These are phyloP conservation scores for Panicum hallii DNA, from an alignment of 202 grass and related monocot genomes.

Conservation along the genomic window DNA sequence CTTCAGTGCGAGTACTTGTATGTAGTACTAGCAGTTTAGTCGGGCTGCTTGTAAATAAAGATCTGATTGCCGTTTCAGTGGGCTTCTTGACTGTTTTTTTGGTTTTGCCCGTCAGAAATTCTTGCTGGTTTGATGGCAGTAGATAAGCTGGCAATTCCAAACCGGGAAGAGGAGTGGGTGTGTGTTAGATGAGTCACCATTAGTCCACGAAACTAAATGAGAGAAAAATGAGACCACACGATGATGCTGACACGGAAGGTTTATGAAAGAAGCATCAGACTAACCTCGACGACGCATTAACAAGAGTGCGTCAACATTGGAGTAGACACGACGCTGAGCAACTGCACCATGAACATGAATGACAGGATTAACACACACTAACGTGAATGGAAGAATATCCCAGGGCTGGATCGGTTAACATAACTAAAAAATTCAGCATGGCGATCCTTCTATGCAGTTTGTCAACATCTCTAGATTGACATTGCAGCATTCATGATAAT, in stretches of 20 bases:
- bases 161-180: no score
- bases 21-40: no score
- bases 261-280: neutral
- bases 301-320: neutral
- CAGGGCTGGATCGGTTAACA: neutral
- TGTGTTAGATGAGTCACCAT: neutral
- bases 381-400: neutral
- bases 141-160: no score
- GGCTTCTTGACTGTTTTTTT: no score
- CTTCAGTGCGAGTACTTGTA: no score
- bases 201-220: neutral
- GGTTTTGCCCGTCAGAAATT: no score
- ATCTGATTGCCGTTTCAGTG: no score
- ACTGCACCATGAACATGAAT: neutral
- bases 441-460: neutral
- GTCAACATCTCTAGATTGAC: neutral
- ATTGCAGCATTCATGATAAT: slow-evolving; percentile 26
- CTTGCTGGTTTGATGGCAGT: no score
- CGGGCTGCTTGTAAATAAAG: no score
- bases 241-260: neutral
- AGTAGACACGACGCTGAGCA: neutral
- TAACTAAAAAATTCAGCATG: neutral
- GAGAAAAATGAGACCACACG: no score
- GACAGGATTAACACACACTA: neutral
- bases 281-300: neutral